Evolutionary conservation across 2,329 filamentous ascomycete genomes (phyloP), one percentile per base, ranked within the genome.

Genomic region (Aspergillus piperis): DNA sequence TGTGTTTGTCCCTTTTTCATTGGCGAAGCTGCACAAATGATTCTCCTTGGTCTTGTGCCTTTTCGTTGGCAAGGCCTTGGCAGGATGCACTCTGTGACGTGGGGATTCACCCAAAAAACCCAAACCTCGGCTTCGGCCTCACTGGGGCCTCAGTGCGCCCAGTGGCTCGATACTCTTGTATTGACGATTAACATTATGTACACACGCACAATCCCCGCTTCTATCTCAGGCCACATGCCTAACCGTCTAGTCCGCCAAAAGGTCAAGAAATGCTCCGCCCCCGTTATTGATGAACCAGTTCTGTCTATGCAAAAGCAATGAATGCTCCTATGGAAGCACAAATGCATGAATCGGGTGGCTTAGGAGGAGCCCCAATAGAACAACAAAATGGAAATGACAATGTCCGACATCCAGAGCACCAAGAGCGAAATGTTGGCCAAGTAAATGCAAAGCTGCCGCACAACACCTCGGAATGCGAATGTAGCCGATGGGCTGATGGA

Each of bases 181-280:
- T 56, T 38, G 25, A 52, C 52, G 19, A 66, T 62, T 63, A 61
- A 60, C 49, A 64, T 65, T 69, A 68, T 69, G 61, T 68, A 69
- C 67, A 69, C 39, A 44, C 39, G 7, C 61, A 52, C 39, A 57
- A 55, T 54, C 32, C 32, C 32, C 10, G 27, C 55, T 38, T 66
- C 60, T 66, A 63, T 63, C 57, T 41, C 59, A 42, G 39, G 27
- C 51, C 57, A 53, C 42, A 53, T 41, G 41, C 25, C 15, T 38
- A 58, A 57, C 59, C 55, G 55, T 68, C 63, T 68, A 69, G 64
- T 42, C 59, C 56, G 55, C 64, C 63, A 49, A 57, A 64, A 54
- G 32, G 32, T 36, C 47, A 64, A 56, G 50, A 62, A 36, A 62
- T 58, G 56, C 59, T 56, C 17, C 41, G 6, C 38, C 60, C 42